Evolutionary conservation across 495 filamentous ascomycete genomes (phyloP).

Genomic region (Penicillium argentinense): DNA sequence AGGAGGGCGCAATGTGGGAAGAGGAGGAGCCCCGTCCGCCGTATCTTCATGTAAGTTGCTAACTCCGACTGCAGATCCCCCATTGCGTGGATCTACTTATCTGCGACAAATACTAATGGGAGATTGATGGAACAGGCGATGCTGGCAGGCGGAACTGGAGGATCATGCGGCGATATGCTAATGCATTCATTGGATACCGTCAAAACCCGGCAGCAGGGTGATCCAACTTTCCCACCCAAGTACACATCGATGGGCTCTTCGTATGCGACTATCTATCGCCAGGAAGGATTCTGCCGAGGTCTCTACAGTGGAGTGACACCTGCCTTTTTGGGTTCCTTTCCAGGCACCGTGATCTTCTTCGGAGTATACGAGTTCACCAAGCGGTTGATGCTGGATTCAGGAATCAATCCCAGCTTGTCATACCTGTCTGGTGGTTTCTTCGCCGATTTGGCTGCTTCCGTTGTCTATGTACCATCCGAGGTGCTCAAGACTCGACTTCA

Average conservation of each 20-base stretch:
- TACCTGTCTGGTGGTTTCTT: conserved; percentile 88
- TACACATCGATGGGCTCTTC: conserved; percentile 86
- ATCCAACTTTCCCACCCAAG: conserved; percentile 84
- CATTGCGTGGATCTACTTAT: not conserved
- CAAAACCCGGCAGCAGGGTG: conserved; percentile 98
- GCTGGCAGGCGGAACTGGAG: conserved; percentile 89
- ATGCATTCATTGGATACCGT: conserved; percentile 99
- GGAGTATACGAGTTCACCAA: conserved; percentile 96
- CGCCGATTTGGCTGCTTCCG: conserved; percentile 85
- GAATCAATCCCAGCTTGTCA: conserved; percentile 72
- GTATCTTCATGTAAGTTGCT: conserved; percentile 65
- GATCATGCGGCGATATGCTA: conserved; percentile 90
- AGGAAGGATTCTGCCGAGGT: conserved; percentile 84
- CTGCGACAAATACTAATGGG: conserved; percentile 3
- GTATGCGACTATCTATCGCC: conserved; percentile 87
- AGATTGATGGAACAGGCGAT: conserved; percentile 64
- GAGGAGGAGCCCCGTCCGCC: conserved; percentile 58
- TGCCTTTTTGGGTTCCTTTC: conserved; percentile 88
- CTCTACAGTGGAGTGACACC: conserved; percentile 92
- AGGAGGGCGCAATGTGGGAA: conserved; percentile 15
- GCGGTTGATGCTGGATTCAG: conserved; percentile 77
- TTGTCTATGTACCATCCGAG: conserved; percentile 94
- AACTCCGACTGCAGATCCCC: too few relatives aligned
- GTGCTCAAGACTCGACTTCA: conserved; percentile 95
- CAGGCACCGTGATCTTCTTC: conserved; percentile 93